phyloP scores from a whole-genome alignment of 164 flowering plant genomes.

The Annona cherimola region DNA sequence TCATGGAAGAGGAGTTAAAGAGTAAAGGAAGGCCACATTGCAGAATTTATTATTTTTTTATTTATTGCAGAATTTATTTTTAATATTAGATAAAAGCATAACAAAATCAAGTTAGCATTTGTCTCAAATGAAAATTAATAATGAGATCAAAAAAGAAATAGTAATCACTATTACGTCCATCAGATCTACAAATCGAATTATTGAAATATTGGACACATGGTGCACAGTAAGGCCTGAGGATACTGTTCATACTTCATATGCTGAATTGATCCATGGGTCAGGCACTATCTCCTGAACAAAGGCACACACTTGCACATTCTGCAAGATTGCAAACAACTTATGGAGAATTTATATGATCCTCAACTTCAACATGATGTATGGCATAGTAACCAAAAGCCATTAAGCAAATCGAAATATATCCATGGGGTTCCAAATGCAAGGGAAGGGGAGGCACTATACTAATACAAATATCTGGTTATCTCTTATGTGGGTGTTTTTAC shows the following conservation, averaged over 20 bases:
- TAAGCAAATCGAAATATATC: neutral
- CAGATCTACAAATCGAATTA: neutral
- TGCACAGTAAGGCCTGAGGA: too few relatives aligned
- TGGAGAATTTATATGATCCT: neutral
- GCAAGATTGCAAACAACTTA: neutral
- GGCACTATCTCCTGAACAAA: neutral
- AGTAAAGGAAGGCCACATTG: neutral
- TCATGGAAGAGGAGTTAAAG: neutral
- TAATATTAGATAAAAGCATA: too few relatives aligned
- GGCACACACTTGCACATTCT: neutral
- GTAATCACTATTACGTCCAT: too few relatives aligned
- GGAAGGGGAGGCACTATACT: conserved; percentile 1
- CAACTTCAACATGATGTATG: neutral
- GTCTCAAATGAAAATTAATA: too few relatives aligned
- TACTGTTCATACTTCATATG: neutral
- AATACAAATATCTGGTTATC: neutral
- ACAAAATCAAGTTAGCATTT: too few relatives aligned
- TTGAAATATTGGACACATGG: neutral
- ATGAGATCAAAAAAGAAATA: too few relatives aligned
- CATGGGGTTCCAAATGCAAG: neutral
- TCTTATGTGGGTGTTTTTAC: neutral
- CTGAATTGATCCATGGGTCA: too few relatives aligned
- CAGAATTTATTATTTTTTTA: too few relatives aligned
- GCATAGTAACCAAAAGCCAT: neutral
- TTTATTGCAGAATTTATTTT: too few relatives aligned